Evolutionary conservation across 345 rosid species (phyloP), one percentile per base, ranked within the genome.

Genomic region (Adansonia digitata): DNA sequence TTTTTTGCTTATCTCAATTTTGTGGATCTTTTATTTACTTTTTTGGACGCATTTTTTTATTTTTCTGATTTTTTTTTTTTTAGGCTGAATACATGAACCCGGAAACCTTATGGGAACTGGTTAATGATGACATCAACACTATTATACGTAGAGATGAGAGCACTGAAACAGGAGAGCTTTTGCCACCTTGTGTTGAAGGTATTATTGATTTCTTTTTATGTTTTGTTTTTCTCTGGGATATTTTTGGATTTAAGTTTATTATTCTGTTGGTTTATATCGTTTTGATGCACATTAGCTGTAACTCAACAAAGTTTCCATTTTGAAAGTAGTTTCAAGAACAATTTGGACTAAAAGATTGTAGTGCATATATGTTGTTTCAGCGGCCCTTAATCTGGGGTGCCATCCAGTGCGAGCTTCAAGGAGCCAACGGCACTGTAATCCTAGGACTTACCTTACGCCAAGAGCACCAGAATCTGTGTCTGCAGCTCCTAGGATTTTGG

Each of bases 101-200:
- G 17, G 99, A 90, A 1, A 90, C 98, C 13, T 77, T 95, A 75
- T 91, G 94, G 98, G 97, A 91, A 75, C 88, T 98, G 31, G 85
- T 87, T n/a, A 93, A 90, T 79, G 98, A 95, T 86, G 99, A 97
- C 29, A 80, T 91, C 63, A 88, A 95, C 73, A 95, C 97, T 22
- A 90, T 93, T 80, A 95, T 95, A 74, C 87, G 98, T 39, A 82
- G 97, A 80, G 99, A 95, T 45, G 94, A 95, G 79, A 86, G 84
- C 76, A 85, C 82, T 20, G 99, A 95, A 78, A 90, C 91, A 22
- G 96, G 92, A 22, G 86, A 88, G 77, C 91, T 93, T 76, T 88
- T 95, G 85, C 98, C 98, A 72, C 99, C 99, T 43, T 95, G 99
- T 81, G 89, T 95, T 77, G 99, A 95, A 93, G 99, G 99, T 95